phyloP scores from a whole-genome alignment of 495 filamentous ascomycete genomes.

The Hyaloscypha bicolor region DNA sequence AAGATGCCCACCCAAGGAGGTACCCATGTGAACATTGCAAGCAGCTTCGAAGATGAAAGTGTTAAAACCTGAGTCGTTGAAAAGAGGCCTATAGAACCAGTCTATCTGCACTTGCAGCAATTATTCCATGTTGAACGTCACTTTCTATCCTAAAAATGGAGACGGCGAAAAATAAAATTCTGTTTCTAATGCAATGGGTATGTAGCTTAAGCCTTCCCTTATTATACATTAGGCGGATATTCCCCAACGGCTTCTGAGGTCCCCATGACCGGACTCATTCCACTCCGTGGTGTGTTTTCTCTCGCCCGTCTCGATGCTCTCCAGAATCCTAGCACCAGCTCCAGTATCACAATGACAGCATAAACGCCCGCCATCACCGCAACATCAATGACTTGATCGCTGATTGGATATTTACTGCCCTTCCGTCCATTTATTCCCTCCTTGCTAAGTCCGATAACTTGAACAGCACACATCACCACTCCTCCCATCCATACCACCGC shows the following conservation, averaged over 20 bases:
- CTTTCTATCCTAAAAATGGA: no score
- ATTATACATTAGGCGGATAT: conserved; percentile 1
- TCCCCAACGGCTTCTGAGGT: not conserved
- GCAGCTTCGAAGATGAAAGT: no score
- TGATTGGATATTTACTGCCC: conserved; percentile 38
- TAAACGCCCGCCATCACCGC: conserved; percentile 40
- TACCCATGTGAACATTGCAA: no score
- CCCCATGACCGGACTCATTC: conserved; percentile 9
- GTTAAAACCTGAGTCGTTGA: no score
- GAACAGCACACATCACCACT: conserved; percentile 32
- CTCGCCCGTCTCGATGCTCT: conserved; percentile 13
- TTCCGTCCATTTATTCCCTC: conserved; percentile 34
- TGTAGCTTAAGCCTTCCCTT: not conserved
- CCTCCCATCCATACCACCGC: conserved; percentile 36
- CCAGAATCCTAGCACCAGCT: conserved; percentile 30
- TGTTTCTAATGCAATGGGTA: not conserved
- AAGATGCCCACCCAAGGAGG: no score
- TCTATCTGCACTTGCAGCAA: no score
- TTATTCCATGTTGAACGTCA: no score
- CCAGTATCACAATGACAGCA: conserved; percentile 32
- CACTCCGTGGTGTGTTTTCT: conserved; percentile 3
- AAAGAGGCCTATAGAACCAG: no score
- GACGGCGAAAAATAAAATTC: not conserved
- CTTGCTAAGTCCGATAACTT: conserved; percentile 34
- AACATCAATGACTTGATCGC: conserved; percentile 39